phyloP scores from a whole-genome alignment of 441 rosid species.

The Pelargonium cotyledonis region DNA sequence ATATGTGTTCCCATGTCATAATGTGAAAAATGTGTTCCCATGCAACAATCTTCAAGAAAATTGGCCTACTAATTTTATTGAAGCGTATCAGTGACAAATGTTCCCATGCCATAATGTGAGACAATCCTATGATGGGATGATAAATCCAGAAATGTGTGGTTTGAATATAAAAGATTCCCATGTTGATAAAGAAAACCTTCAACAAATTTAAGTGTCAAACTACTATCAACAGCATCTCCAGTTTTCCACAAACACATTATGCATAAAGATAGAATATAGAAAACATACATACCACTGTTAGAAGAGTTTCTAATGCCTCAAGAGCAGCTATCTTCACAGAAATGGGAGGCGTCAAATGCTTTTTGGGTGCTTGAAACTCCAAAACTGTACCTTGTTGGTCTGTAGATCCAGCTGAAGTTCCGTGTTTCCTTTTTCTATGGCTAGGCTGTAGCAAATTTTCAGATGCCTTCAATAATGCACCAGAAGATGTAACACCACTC shows the following conservation, averaged over 20 bases:
- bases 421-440: constrained; percentile 62
- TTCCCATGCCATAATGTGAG: background rate
- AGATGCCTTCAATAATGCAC: constrained; percentile 26
- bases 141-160: background rate
- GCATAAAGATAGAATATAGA: background rate
- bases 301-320: constrained; percentile 66
- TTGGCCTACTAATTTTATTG: background rate
- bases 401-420: constrained; percentile 30
- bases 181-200: background rate
- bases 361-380: constrained; percentile 36
- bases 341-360: constrained; percentile 24
- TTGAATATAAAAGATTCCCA: constrained; percentile 1
- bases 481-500: constrained; percentile 22
- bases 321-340: constrained; percentile 72
- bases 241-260: background rate
- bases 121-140: background rate
- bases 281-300: constrained; percentile 53
- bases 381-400: constrained; percentile 32
- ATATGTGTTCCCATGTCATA: too few species aligned
- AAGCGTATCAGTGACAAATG: background rate
- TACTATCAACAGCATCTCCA: background rate
- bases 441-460: constrained; percentile 28
- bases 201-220: background rate
- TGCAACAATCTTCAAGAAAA: too few species aligned
- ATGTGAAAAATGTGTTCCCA: too few species aligned